phyloP scores from a whole-genome alignment of 1,284 basidiomycete genomes.

The Fistulinella staudtii region DNA sequence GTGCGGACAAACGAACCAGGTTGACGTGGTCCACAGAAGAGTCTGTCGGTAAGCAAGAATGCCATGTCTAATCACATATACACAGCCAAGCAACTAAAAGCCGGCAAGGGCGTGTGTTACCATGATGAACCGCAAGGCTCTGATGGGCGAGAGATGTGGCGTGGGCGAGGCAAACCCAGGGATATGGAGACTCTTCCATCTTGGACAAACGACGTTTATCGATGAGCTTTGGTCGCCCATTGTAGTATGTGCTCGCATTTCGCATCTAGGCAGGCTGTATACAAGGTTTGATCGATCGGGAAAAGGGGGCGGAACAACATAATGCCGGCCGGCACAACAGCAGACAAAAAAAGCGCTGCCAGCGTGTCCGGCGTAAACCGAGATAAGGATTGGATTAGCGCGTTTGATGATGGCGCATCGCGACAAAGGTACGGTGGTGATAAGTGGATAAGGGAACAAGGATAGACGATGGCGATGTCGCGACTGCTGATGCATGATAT shows the following conservation, averaged over 20 bases:
- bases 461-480: neutral
- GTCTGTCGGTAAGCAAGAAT: too few relatives aligned
- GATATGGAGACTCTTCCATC: constrained; percentile 9
- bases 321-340: constrained; percentile 5
- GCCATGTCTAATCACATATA: too few relatives aligned
- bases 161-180: constrained; percentile 1
- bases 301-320: constrained; percentile 9
- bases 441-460: neutral
- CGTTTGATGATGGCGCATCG: neutral
- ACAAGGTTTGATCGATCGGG: constrained; percentile 20
- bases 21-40: too few relatives aligned
- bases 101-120: too few relatives aligned
- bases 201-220: constrained; percentile 5
- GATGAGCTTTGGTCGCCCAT: constrained; percentile 7
- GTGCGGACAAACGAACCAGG: too few relatives aligned
- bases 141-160: neutral
- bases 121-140: too few relatives aligned
- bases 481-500: too few relatives aligned
- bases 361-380: constrained; percentile 2
- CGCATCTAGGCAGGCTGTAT: too few relatives aligned
- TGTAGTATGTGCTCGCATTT: constrained; percentile 4
- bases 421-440: neutral
- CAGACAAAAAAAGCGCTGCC: constrained; percentile 8
- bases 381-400: constrained; percentile 15
- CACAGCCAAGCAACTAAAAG: too few relatives aligned